Percentiles rank a stretch among this genome's conserved stretches.
Conservation (phyloP, 2,329 filamentous ascomycete genomes). For the Pyrenophora teres region DNA sequence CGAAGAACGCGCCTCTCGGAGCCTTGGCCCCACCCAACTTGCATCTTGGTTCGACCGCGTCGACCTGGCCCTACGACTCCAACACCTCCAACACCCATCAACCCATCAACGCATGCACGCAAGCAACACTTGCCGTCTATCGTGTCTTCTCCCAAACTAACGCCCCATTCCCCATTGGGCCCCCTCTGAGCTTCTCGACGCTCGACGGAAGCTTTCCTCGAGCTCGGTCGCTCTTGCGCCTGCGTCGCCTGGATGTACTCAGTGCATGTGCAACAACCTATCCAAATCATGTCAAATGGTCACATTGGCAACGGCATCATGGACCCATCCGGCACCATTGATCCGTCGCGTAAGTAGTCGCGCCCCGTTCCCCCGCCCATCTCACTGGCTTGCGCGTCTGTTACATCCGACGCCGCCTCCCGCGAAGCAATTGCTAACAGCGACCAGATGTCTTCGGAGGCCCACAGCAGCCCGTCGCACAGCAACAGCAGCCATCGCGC, state of each 20-base stretch:
- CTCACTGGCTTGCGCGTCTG: constrained; percentile 24
- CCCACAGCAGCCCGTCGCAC: constrained; percentile 38
- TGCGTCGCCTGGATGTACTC: constrained; percentile 49
- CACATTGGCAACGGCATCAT: constrained; percentile 48
- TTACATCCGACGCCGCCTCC: constrained; percentile 42
- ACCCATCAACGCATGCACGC: constrained; percentile 8
- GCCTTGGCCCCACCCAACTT: constrained; percentile 16
- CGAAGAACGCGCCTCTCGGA: constrained; percentile 11
- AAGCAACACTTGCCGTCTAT: constrained; percentile 7
- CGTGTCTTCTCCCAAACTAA: constrained; percentile 21
- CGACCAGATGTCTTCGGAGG: constrained; percentile 33
- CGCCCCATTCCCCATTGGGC: constrained; percentile 30
- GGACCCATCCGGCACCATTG: constrained; percentile 49
- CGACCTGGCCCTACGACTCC: constrained; percentile 1
- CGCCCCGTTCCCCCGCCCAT: constrained; percentile 1
- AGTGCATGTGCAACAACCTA: constrained; percentile 41
- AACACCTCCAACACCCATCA: not conserved
- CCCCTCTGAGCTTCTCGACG: constrained; percentile 18
- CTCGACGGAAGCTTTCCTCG: constrained; percentile 29
- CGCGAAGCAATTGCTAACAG: constrained; percentile 30
- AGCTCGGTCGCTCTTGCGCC: constrained; percentile 43
- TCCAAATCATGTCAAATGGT: constrained; percentile 47
- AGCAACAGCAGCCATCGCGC: constrained; percentile 37
- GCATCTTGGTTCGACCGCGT: constrained; percentile 14
- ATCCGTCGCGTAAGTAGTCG: constrained; percentile 37